Evolutionary conservation across 139 green algal genomes (phyloP).

Genomic region (Coccomyxa sp.): DNA sequence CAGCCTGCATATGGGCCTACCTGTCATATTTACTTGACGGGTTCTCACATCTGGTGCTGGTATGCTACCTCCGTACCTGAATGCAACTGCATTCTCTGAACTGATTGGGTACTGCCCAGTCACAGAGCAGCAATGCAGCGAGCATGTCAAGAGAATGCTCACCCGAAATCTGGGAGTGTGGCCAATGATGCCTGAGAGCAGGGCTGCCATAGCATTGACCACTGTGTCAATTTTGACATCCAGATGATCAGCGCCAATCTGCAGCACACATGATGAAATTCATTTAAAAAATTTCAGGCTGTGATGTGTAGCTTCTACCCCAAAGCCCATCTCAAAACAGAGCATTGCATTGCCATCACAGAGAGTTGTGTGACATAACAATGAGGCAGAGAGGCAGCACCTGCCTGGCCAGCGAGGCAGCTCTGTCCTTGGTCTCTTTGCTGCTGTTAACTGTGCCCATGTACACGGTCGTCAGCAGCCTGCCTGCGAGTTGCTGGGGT

Average conservation of each 20-base stretch:
- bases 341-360: background rate
- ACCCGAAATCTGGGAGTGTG: constrained; percentile 72
- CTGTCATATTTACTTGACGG: constrained; percentile 3
- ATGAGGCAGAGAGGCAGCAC: background rate
- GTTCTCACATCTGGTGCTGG: too few relatives aligned
- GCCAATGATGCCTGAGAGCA: constrained; percentile 79
- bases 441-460: constrained; percentile 93
- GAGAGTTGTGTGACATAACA: background rate
- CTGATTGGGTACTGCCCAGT: too few relatives aligned
- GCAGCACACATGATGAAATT: background rate
- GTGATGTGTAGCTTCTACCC: too few relatives aligned
- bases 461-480: constrained; percentile 89
- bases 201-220: constrained; percentile 49
- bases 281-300: too few relatives aligned
- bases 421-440: constrained; percentile 50
- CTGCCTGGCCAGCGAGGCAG: constrained; percentile 39
- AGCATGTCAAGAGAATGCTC: too few relatives aligned
- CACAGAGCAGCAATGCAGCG: too few relatives aligned
- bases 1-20: constrained; percentile 14
- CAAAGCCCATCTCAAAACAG: background rate
- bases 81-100: too few relatives aligned
- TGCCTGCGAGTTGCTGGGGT: constrained; percentile 62
- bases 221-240: constrained; percentile 79
- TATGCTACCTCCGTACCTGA: too few relatives aligned
- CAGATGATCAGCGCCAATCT: constrained; percentile 88